Percentiles rank a stretch among this genome's conserved stretches.
Conservation (phyloP, 768 basidiomycete species). For the Hygrocybe punicea region DNA sequence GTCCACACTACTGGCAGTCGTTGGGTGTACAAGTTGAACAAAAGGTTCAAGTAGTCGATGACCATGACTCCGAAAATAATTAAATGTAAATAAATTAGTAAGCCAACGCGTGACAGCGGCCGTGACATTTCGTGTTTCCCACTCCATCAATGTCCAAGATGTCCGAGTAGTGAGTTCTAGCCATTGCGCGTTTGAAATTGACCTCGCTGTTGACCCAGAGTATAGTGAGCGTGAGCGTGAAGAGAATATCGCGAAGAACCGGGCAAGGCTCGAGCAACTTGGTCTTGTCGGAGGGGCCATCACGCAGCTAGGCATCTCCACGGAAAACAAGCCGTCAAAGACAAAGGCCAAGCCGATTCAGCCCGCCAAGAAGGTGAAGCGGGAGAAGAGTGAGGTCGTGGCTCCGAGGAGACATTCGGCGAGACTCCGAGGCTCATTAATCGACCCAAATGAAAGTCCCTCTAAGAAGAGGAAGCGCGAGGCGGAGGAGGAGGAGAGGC, state of each 20-base stretch:
- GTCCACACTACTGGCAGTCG: conserved; percentile 30
- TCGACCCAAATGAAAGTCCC: conserved; percentile 64
- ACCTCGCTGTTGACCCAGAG: neutral
- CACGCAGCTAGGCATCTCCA: conserved; percentile 44
- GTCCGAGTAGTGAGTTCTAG: conserved; percentile 1
- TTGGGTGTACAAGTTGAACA: conserved; percentile 31
- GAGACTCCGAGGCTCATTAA: conserved; percentile 46
- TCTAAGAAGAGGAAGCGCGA: conserved; percentile 64
- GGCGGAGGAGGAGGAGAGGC: conserved; percentile 53
- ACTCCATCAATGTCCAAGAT: neutral
- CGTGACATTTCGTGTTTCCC: neutral
- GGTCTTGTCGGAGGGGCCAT: conserved; percentile 57
- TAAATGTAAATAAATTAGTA: too few species aligned
- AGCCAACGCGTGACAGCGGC: neutral
- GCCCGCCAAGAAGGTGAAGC: conserved; percentile 52
- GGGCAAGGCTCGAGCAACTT: conserved; percentile 66
- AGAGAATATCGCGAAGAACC: conserved; percentile 79
- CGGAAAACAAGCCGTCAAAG: neutral
- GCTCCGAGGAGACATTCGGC: conserved; percentile 65
- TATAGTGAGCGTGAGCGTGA: conserved; percentile 66
- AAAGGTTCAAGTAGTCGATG: neutral
- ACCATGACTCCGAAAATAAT: too few species aligned
- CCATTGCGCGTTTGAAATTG: neutral
- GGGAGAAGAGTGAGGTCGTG: conserved; percentile 42
- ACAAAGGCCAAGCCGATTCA: conserved; percentile 41